Evolutionary conservation across 257 asterid species (phyloP).

Genomic region (Jacaranda copaia): DNA sequence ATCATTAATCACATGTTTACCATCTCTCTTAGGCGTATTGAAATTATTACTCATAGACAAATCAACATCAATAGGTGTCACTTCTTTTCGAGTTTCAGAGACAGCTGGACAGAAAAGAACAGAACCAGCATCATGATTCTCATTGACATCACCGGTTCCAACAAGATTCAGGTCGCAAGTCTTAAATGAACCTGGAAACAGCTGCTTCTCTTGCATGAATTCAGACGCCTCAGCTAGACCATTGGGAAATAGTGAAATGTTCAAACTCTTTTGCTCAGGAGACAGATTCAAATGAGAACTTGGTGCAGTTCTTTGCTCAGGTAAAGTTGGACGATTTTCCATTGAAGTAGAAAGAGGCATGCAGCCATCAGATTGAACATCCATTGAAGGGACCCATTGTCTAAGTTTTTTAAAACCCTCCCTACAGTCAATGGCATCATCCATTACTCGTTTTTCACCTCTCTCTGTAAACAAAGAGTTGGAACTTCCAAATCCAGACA

Average conservation of each 20-base stretch:
- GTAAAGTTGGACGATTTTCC: conserved; percentile 48
- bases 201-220: conserved; percentile 66
- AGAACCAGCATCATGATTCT: conserved; percentile 57
- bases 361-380: conserved; percentile 44
- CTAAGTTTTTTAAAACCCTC: conserved; percentile 62
- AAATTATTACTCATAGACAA: conserved; percentile 65
- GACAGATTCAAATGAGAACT: conserved; percentile 41
- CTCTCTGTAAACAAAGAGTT: conserved; percentile 48
- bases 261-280: conserved; percentile 58
- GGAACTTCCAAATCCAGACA: conserved; percentile 53
- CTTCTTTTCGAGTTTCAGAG: conserved; percentile 50
- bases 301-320: conserved; percentile 55
- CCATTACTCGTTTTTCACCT: conserved; percentile 67
- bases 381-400: conserved; percentile 50
- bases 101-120: conserved; percentile 49
- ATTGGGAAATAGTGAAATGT: conserved; percentile 57
- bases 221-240: conserved; percentile 48
- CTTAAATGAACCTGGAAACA: conserved; percentile 77
- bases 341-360: conserved; percentile 49
- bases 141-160: conserved; percentile 68
- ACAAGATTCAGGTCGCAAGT: conserved; percentile 86
- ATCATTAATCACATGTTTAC: conserved; percentile 49
- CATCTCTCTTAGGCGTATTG: conserved; percentile 48
- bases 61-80: conserved; percentile 65
- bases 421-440: conserved; percentile 47